phyloP scores from a whole-genome alignment of 1,284 basidiomycete species.

The Ganoderma resinaceum region DNA sequence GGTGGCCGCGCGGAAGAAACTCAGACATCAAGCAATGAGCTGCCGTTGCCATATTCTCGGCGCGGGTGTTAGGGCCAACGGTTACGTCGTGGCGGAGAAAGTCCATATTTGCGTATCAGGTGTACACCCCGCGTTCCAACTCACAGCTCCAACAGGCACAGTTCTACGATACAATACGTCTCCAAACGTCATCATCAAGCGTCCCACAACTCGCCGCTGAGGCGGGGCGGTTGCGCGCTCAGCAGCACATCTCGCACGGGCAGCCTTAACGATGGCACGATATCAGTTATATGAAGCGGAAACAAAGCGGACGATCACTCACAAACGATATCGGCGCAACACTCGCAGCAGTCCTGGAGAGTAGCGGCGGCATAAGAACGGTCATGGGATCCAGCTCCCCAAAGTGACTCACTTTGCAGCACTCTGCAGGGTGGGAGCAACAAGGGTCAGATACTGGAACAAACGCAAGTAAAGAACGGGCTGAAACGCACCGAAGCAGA shows the following conservation, averaged over 20 bases:
- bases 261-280: conserved; percentile 40
- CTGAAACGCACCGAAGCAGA: conserved; percentile 63
- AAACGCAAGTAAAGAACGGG: neutral
- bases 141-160: conserved; percentile 7
- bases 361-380: conserved; percentile 10
- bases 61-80: neutral
- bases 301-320: conserved; percentile 31
- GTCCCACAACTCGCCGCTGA: conserved; percentile 1
- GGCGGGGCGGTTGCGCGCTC: conserved; percentile 16
- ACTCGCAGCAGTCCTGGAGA: conserved; percentile 50
- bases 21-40: neutral
- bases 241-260: conserved; percentile 54
- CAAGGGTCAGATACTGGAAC: neutral
- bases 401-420: conserved; percentile 44
- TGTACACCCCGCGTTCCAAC: conserved; percentile 10
- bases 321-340: conserved; percentile 52
- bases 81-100: neutral
- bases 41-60: neutral
- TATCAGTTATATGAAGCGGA: neutral
- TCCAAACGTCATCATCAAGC: conserved; percentile 6
- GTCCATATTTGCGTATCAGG: conserved; percentile 10
- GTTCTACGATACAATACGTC: conserved; percentile 7
- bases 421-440: conserved; percentile 35
- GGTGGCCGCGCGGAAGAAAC: neutral
- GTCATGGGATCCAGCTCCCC: neutral